Evolutionary conservation across 2,329 filamentous ascomycete genomes (phyloP).

Genomic region (Fusarium secorum): DNA sequence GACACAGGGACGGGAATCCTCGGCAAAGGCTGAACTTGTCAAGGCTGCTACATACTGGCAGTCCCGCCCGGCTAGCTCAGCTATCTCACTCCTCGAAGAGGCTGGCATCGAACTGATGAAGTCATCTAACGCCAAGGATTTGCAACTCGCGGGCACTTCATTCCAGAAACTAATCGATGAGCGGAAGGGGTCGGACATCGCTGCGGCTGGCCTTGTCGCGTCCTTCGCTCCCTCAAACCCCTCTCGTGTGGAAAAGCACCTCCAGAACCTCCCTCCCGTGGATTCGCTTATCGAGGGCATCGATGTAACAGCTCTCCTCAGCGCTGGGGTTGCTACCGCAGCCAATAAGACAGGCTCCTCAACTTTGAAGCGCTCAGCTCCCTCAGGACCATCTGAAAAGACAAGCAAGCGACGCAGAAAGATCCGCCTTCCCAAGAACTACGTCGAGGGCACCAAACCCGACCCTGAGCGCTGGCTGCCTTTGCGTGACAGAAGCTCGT

Average conservation of each 20-base stretch:
- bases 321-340: slow-evolving; percentile 66
- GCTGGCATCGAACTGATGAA: slow-evolving; percentile 84
- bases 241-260: slow-evolving; percentile 61
- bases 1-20: slow-evolving; percentile 74
- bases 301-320: slow-evolving; percentile 69
- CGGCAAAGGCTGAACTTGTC: slow-evolving; percentile 76
- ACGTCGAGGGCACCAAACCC: slow-evolving; percentile 77
- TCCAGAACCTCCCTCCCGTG: slow-evolving; percentile 67
- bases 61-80: slow-evolving; percentile 55
- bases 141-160: slow-evolving; percentile 75
- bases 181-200: slow-evolving; percentile 72
- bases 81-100: slow-evolving; percentile 76
- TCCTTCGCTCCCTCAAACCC: slow-evolving; percentile 73
- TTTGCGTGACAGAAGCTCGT: slow-evolving; percentile 85
- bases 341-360: slow-evolving; percentile 47
- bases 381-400: slow-evolving; percentile 50
- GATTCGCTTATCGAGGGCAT: slow-evolving; percentile 67
- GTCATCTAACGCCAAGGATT: slow-evolving; percentile 73
- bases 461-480: slow-evolving; percentile 96
- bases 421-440: slow-evolving; percentile 74
- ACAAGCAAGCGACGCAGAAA: slow-evolving; percentile 65
- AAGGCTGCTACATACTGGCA: slow-evolving; percentile 86
- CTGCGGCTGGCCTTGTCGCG: slow-evolving; percentile 85
- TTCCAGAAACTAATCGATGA: slow-evolving; percentile 76
- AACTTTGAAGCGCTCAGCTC: slow-evolving; percentile 59